These are phyloP conservation scores for Xylona heveae DNA, from an alignment of 495 filamentous ascomycete genomes.

Conservation along the genomic window DNA sequence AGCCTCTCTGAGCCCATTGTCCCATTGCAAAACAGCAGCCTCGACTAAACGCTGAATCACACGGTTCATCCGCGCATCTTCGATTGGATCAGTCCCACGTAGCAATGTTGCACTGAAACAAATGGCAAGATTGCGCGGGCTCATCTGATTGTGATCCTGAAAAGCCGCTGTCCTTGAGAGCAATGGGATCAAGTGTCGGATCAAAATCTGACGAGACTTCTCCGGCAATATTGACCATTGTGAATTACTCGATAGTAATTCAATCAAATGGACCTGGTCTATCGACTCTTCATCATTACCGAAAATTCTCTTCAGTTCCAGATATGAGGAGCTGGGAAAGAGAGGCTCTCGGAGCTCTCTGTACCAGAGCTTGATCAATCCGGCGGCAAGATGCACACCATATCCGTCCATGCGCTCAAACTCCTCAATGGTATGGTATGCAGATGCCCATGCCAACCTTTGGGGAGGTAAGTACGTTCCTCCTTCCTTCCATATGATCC, in stretches of 20 bases:
- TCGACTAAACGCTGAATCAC: slow-evolving; percentile 21
- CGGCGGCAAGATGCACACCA: slow-evolving; percentile 26
- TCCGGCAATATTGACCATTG: slow-evolving; percentile 16
- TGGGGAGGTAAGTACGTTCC: slow-evolving; percentile 11
- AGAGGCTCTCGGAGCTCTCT: slow-evolving; percentile 28
- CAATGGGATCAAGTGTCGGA: slow-evolving; percentile 28
- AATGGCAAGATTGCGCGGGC: slow-evolving; percentile 24
- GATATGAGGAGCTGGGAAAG: slow-evolving; percentile 23
- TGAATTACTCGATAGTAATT: slow-evolving; percentile 15
- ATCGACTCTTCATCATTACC: slow-evolving; percentile 10
- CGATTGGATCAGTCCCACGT: slow-evolving; percentile 20
- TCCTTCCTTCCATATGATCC: slow-evolving; percentile 25
- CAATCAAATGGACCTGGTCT: slow-evolving; percentile 11
- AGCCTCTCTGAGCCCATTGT: slow-evolving; percentile 1
- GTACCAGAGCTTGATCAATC: slow-evolving; percentile 32
- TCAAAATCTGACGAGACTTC: slow-evolving; percentile 22
- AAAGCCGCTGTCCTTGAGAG: slow-evolving; percentile 21
- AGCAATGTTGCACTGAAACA: slow-evolving; percentile 25
- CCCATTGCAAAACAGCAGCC: slow-evolving; percentile 15
- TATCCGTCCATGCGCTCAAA: slow-evolving; percentile 25
- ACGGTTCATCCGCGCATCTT: slow-evolving; percentile 23
- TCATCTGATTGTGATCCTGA: slow-evolving; percentile 28
- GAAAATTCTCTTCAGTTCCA: slow-evolving; percentile 15
- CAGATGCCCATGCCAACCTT: slow-evolving; percentile 10
- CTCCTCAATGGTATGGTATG: slow-evolving; percentile 14